Evolutionary conservation across 2,329 filamentous ascomycete species (phyloP), one percentile per base, ranked within the genome.

Genomic region (Neopestalotiopsis clavispora): DNA sequence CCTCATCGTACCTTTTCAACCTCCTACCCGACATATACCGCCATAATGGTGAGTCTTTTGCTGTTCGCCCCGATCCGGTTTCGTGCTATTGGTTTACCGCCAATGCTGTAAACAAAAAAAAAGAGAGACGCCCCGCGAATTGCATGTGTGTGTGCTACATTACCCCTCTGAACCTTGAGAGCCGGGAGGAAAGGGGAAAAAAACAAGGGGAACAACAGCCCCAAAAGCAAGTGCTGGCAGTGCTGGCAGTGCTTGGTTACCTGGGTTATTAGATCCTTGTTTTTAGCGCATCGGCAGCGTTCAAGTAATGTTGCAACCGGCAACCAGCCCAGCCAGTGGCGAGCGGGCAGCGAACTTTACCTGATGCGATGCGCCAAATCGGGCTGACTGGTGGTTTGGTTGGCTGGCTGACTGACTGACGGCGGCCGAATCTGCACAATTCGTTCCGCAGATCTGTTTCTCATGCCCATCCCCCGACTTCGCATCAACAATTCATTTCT

Each of bases 11-110:
- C 13, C 62, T 57, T 9, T 52, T 23, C 57, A 14, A 40, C 56
- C 23, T 56, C 23, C 64, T 40, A 40, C 42, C 30, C 9, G n/a
- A 4, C 28, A 9, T 10, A 65, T 68, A 62, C n/a, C 60, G 32
- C 68, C 69, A 75, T 57, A 70, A 78, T 78, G 76, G 76, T 78
- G 70, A 74, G 76, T 76, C 65, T 28, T 42, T 65, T 45, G 32
- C 56, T 58, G 32, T 32, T 23, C 14, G 30, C 42, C 49, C 23
- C 32, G 32, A 57, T 12, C 14, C 40, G 13, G n/a, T 40, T 30
- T 30, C 23, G 10, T 10, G 34, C 32, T 28, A 58, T 66, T 66
- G 38, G 64, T 45, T 30, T 66, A 23, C n/a, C 13, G 32, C 28
- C 30, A 30, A 20, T 12, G 34, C 13, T 59, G 65, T 67, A 67